phyloP scores from a whole-genome alignment of 2,329 filamentous ascomycete genomes.

The Helicocarpus griseus region DNA sequence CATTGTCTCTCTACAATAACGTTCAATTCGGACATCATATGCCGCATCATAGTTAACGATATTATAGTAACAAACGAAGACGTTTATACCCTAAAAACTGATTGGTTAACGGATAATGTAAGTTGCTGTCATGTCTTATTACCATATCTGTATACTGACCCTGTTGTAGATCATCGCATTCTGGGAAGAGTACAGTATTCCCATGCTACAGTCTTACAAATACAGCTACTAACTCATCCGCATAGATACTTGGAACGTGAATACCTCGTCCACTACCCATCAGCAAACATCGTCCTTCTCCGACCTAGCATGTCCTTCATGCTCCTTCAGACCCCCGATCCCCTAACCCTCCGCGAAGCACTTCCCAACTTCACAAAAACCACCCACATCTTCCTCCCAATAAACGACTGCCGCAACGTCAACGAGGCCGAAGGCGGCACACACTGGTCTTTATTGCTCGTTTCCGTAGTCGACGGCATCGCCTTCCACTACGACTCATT shows the following conservation, averaged over 20 bases:
- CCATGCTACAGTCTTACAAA: constrained; percentile 1
- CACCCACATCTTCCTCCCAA: constrained; percentile 89
- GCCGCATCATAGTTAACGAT: not conserved
- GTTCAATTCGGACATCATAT: not conserved
- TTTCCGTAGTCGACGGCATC: constrained; percentile 77
- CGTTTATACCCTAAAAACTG: constrained; percentile 74
- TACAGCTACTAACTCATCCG: constrained; percentile 8
- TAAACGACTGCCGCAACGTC: constrained; percentile 78
- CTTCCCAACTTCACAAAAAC: constrained; percentile 71
- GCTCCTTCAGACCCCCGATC: constrained; percentile 62
- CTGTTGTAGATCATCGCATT: constrained; percentile 73
- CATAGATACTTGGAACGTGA: constrained; percentile 74
- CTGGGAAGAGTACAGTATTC: constrained; percentile 73
- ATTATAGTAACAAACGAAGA: constrained; percentile 76
- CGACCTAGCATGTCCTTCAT: constrained; percentile 90
- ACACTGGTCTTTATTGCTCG: constrained; percentile 89
- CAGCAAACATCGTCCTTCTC: constrained; percentile 79
- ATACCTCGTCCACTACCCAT: constrained; percentile 67
- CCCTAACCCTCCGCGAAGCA: constrained; percentile 51
- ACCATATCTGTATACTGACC: not conserved
- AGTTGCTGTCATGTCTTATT: constrained; percentile 19
- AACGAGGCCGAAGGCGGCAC: constrained; percentile 75
- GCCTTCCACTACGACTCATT: constrained; percentile 97
- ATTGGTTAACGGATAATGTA: constrained; percentile 97
- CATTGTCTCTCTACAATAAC: not conserved